Percentiles rank a stretch among this genome's conserved stretches.
phyloP scores from a whole-genome alignment of 805 yeast species.

The Tetrapisispora namnaoensis region DNA sequence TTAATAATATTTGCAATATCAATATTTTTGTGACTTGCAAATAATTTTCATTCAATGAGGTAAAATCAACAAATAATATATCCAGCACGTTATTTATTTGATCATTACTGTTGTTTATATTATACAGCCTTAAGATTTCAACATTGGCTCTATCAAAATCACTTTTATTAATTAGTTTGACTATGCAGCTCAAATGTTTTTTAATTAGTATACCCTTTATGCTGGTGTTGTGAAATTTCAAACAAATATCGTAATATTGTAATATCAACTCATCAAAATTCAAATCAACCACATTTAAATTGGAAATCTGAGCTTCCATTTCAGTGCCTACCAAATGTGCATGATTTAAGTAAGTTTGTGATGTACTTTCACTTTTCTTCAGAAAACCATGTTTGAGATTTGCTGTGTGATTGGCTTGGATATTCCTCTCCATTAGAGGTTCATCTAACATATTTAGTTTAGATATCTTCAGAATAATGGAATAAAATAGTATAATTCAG shows the following conservation, averaged over 20 bases:
- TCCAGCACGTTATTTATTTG: slow-evolving; percentile 10
- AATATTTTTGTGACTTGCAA: slow-evolving; percentile 22
- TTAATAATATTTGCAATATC: slow-evolving; percentile 21
- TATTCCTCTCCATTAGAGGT: not conserved
- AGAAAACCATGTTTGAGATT: not conserved
- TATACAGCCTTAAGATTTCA: slow-evolving; percentile 17
- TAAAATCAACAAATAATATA: slow-evolving; percentile 19
- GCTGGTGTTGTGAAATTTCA: not conserved
- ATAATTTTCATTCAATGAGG: slow-evolving; percentile 13
- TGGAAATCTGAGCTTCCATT: not conserved
- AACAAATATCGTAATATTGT: not conserved
- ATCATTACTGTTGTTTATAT: slow-evolving; percentile 12
- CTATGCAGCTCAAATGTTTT: slow-evolving; percentile 19
- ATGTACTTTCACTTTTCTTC: not conserved
- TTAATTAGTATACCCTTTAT: slow-evolving; percentile 4
- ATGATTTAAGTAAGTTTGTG: not conserved
- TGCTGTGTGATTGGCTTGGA: not conserved
- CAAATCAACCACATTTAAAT: not conserved
- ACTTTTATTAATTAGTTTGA: slow-evolving; percentile 11
- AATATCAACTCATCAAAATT: not conserved
- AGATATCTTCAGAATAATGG: not conserved
- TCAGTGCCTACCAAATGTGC: not conserved
- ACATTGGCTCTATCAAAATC: slow-evolving; percentile 7
- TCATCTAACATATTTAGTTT: not conserved
- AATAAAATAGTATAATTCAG: no score